Evolutionary conservation across 83 land plant species (phyloP), one percentile per base, ranked within the genome.

Genomic region (Thuja plicata): DNA sequence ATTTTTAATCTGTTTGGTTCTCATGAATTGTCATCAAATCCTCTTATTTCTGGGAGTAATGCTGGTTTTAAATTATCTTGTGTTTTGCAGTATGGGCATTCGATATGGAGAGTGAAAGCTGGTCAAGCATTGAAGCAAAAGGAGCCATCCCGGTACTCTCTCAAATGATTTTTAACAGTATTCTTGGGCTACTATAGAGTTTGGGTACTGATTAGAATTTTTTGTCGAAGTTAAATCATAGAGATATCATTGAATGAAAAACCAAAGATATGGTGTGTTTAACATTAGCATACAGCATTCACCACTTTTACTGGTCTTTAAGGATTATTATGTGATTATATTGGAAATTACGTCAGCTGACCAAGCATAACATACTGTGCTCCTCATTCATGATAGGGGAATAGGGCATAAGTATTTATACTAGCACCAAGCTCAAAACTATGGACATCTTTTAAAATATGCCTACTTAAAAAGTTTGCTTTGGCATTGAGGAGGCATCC

Each of bases 71-170:
- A 21, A 8, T 41, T 54, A 82, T 40, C 48, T 57, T 54, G 41
- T 87, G 15, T 62, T 88, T 89, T 93, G 80, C 90, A 98, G 99
- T 96, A 15, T 98, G 99, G 99, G 94, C 96, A 48, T 96, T 98
- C 89, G 97, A 97, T 89, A 89, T 93, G 48, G 97, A 98, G 81
- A 94, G 91, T 77, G 96, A 96, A 54, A 91, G 94, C 81, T 97
- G 99, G 99, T 97, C 98, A 84, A 90, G 88, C 38, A 74, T 95
- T 70, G 94, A 97, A 70, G 96, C 97, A 12, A 98, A 97, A 86
- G 99, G 99, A 32, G 97, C 95, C 46, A 91, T 98, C 82, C 99
- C 99, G 90, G 99, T 98, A 95, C 38, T 66, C 71, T 54, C 83
- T 50, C 73, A 66, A 37, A 57, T 84, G 80, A 21, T 8, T 46